Evolutionary conservation across 1,284 basidiomycete genomes (phyloP), one percentile per base, ranked within the genome.

Genomic region (Naganishia sp.): DNA sequence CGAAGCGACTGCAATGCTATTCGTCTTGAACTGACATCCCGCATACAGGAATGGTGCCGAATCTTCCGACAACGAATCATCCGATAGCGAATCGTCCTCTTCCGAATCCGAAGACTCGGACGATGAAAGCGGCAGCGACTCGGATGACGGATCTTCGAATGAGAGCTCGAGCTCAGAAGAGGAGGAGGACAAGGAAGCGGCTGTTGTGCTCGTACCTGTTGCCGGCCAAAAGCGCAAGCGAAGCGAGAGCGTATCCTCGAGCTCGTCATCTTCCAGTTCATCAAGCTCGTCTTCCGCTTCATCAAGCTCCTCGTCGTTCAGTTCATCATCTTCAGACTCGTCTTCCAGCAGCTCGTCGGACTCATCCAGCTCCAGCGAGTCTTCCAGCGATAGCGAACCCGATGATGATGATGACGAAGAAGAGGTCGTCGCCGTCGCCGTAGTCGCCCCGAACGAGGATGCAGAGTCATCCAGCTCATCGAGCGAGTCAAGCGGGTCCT

Each of bases 241-340:
- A 52, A 73, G 69, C 57, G 75, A 75, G 68, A 71, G 73, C 65
- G 75, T 75, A 62, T 73, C 74, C 0, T 69, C 73, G 5, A 74
- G 74, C 5, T 71, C 71, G 3, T 73, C 71, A 1, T 74, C 73
- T 18, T 72, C 71, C 6, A 65, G 61, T 23, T 69, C 66, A 25
- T 67, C 35, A 23, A 63, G 56, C 41, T 45, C 54, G 43, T 71
- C 72, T 51, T 65, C 51, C 47, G 57, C 28, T 18, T 71, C 58
- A 50, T 71, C 65, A 17, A 69, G 65, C 58, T 72, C 68, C 43
- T 70, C 68, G 31, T 70, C 51, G 52, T 71, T 69, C 23, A 53
- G 61, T 35, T 72, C 72, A 0, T 66, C 68, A 11, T 73, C 74
- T 2, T 71, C 72, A 5, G 66, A 63, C 7, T 74, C 73, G n/a